Conservation (phyloP, 768 basidiomycete species). For the Amanita inopinata region DNA sequence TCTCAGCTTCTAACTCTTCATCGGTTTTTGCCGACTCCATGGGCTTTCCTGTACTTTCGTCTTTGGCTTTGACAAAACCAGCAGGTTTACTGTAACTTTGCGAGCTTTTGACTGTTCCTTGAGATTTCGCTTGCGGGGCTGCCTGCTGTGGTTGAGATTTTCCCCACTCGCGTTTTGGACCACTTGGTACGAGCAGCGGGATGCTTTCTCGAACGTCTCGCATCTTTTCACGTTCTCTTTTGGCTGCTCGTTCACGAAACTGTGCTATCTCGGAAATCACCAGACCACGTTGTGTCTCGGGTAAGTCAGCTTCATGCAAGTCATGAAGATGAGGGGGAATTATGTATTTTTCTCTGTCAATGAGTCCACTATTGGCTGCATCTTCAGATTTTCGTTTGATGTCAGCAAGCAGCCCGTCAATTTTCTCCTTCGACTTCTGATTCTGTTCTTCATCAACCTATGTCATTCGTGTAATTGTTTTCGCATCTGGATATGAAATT, state of each 20-base stretch:
- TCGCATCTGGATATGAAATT: not conserved
- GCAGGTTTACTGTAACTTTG: constrained; percentile 76
- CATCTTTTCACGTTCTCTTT: constrained; percentile 82
- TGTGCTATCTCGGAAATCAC: constrained; percentile 95
- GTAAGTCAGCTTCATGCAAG: constrained; percentile 91
- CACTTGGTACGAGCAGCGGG: constrained; percentile 50
- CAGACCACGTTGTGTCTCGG: constrained; percentile 85
- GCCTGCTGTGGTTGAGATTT: constrained; percentile 37
- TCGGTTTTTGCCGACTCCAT: constrained; percentile 43
- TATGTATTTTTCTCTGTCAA: constrained; percentile 79
- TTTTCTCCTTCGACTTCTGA: constrained; percentile 52
- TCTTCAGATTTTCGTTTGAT: constrained; percentile 69
- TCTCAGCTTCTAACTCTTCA: constrained; percentile 78
- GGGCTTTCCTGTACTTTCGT: constrained; percentile 18
- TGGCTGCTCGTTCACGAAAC: constrained; percentile 90
- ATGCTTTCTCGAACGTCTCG: constrained; percentile 61
- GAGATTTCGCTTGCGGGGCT: constrained; percentile 29
- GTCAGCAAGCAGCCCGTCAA: constrained; percentile 58
- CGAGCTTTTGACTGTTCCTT: constrained; percentile 53
- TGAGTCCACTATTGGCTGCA: constrained; percentile 61
- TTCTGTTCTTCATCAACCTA: constrained; percentile 65
- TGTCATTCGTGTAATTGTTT: constrained; percentile 6
- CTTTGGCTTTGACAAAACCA: constrained; percentile 72
- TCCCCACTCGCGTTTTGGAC: constrained; percentile 79
- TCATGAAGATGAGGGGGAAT: constrained; percentile 97